A percentile compares a stretch with the other conserved stretches of the same genome.
Evolutionary conservation across 2,329 filamentous ascomycete species (phyloP).

Genomic region (Fusarium denticulatum): DNA sequence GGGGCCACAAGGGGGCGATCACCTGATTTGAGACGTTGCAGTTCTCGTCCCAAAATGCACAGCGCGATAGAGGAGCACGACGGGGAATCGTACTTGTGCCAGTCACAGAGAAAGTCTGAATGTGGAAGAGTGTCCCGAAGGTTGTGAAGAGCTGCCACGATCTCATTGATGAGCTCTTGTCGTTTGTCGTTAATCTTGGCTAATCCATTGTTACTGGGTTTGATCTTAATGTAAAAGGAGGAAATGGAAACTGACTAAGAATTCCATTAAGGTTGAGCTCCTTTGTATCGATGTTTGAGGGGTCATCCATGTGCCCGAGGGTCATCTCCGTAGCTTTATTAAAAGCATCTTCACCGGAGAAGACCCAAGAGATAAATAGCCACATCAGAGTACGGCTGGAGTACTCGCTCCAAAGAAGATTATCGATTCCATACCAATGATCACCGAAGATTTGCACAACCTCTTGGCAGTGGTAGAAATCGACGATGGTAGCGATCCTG

Average conservation of each 20-base stretch:
- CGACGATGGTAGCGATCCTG: background rate
- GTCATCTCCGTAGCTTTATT: too few relatives aligned
- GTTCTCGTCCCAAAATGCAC: background rate
- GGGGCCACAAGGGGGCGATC: background rate
- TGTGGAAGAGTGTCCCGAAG: background rate
- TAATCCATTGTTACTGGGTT: too few relatives aligned
- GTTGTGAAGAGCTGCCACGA: fast-evolving
- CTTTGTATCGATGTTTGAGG: too few relatives aligned
- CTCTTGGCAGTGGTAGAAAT: conserved; percentile 3
- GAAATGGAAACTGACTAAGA: background rate
- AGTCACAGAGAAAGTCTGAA: background rate
- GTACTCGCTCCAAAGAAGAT: background rate
- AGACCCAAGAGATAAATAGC: background rate
- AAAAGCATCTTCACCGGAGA: fast-evolving
- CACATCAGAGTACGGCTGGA: background rate
- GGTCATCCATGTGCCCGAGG: too few relatives aligned
- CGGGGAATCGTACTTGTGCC: background rate
- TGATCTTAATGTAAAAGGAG: background rate
- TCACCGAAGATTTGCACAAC: too few relatives aligned
- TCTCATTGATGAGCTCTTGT: background rate
- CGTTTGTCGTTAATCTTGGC: background rate
- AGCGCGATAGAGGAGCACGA: background rate
- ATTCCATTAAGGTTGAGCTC: too few relatives aligned
- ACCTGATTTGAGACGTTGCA: background rate
- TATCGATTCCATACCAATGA: too few relatives aligned